phyloP scores from a whole-genome alignment of 352 stramenopile genomes.

The Salisapilia sapeloensis region DNA sequence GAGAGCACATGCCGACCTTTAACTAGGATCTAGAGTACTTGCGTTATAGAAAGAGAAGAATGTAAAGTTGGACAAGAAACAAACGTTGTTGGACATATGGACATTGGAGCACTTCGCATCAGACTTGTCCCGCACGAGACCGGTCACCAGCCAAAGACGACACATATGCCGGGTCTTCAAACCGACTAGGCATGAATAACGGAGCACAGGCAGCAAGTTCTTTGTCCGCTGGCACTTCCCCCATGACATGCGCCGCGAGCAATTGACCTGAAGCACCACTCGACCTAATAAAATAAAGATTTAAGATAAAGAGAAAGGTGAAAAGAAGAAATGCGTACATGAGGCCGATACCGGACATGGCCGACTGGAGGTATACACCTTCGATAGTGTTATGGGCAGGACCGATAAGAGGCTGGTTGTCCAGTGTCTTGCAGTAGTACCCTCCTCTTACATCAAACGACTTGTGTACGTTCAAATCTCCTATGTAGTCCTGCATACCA shows the following conservation, averaged over 20 bases:
- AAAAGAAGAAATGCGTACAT: conserved; percentile 17
- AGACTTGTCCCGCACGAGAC: conserved; percentile 39
- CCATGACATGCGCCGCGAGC: conserved; percentile 46
- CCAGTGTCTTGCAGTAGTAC: conserved; percentile 69
- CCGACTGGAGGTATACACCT: conserved; percentile 47
- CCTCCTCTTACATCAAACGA: conserved; percentile 56
- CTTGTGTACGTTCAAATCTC: conserved; percentile 25
- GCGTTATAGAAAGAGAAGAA: not conserved
- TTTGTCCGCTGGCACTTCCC: conserved; percentile 15
- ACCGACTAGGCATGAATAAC: conserved; percentile 40
- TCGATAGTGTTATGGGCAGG: conserved; percentile 32
- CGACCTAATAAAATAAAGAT: conserved; percentile 11
- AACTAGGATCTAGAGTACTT: conserved; percentile 9
- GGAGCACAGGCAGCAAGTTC: conserved; percentile 26
- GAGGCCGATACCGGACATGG: conserved; percentile 52
- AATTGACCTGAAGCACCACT: conserved; percentile 52
- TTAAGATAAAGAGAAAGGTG: not conserved
- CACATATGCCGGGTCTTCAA: conserved; percentile 37
- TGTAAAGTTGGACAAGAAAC: not conserved
- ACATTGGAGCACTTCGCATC: too few species aligned
- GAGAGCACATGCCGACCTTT: conserved; percentile 74
- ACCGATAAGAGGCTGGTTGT: conserved; percentile 60
- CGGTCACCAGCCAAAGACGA: conserved; percentile 27
- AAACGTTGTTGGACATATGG: conserved; percentile 1
- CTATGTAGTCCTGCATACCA: conserved; percentile 40